These are phyloP conservation scores for Penicillium alfredii DNA, from an alignment of 495 filamentous ascomycete species.

Conservation along the genomic window DNA sequence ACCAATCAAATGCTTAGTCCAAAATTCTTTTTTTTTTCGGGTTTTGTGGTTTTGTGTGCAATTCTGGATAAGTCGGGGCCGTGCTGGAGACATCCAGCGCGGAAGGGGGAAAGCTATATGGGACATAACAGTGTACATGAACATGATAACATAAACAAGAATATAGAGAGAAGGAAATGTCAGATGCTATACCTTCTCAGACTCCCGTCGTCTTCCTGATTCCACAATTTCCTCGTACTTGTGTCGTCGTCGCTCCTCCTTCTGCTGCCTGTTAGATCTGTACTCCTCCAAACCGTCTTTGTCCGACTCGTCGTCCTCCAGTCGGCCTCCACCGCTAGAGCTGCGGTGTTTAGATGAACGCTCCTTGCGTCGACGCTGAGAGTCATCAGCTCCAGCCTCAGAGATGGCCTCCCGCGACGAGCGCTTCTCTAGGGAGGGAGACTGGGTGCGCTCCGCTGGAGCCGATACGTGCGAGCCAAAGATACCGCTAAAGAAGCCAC, in stretches of 20 bases:
- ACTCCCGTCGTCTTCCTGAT: slow-evolving; percentile 25
- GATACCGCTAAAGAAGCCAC: slow-evolving; percentile 32
- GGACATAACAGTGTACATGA: slow-evolving; percentile 27
- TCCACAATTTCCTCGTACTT: slow-evolving; percentile 35
- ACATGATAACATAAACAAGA: slow-evolving; percentile 16
- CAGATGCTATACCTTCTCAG: slow-evolving; percentile 46
- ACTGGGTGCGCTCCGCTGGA: slow-evolving; percentile 25
- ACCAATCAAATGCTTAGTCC: slow-evolving; percentile 35
- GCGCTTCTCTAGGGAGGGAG: slow-evolving; percentile 31
- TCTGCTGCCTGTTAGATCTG: slow-evolving; percentile 32
- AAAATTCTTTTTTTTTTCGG: slow-evolving; percentile 20
- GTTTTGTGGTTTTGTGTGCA: slow-evolving; percentile 17
- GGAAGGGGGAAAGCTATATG: slow-evolving; percentile 24
- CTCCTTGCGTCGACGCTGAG: slow-evolving; percentile 41
- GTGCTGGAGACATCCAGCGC: slow-evolving; percentile 10
- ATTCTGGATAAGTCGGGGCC: slow-evolving; percentile 13
- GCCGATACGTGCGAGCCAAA: slow-evolving; percentile 36
- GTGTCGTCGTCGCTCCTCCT: slow-evolving; percentile 37
- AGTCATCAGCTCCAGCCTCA: slow-evolving; percentile 35
- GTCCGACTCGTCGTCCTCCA: slow-evolving; percentile 21
- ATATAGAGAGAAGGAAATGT: slow-evolving; percentile 26
- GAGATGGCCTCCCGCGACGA: slow-evolving; percentile 35
- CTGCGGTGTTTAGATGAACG: slow-evolving; percentile 31
- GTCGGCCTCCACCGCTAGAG: slow-evolving; percentile 27
- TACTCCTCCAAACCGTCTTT: slow-evolving; percentile 32